Conservation (phyloP, 2,329 filamentous ascomycete species). For the Bimuria novae-zelandiae region DNA sequence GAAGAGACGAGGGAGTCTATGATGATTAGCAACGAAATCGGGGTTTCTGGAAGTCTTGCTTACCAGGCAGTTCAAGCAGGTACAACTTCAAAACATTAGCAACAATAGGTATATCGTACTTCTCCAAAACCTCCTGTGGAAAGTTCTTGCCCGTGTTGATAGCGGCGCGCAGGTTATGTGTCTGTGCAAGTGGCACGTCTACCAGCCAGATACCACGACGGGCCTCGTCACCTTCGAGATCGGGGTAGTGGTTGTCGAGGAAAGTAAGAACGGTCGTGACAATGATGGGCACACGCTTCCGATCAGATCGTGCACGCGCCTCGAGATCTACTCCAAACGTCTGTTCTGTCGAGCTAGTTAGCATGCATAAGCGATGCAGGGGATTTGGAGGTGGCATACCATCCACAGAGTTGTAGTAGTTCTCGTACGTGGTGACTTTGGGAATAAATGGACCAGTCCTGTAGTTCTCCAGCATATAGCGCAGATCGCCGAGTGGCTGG, state of each 20-base stretch:
- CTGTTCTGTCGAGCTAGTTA: constrained; percentile 65
- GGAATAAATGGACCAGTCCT: constrained; percentile 91
- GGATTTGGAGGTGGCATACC: constrained; percentile 45
- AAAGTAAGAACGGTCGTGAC: constrained; percentile 94
- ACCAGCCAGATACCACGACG: constrained; percentile 91
- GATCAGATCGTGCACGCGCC: constrained; percentile 86
- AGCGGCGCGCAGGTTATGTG: constrained; percentile 78
- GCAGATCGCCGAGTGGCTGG: constrained; percentile 86
- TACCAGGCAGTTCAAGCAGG: constrained; percentile 90
- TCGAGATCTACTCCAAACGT: constrained; percentile 98
- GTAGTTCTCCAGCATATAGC: constrained; percentile 96
- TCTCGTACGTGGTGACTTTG: constrained; percentile 91
- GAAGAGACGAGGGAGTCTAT: constrained; percentile 96
- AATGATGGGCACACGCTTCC: constrained; percentile 91
- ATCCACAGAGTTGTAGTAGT: constrained; percentile 98
- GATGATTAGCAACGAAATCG: constrained; percentile 23
- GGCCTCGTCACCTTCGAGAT: constrained; percentile 94
- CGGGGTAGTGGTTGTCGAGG: constrained; percentile 94
- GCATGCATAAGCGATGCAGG: constrained; percentile 5
- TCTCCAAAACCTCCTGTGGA: constrained; percentile 74
- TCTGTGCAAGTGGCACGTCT: constrained; percentile 83
- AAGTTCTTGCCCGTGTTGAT: constrained; percentile 88
- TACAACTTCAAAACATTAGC: constrained; percentile 93
- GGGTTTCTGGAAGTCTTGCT: constrained; percentile 35
- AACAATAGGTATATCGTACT: constrained; percentile 92